These are phyloP conservation scores for Fusarium sambucinum DNA, from an alignment of 2,329 filamentous ascomycete genomes.

Conservation along the genomic window DNA sequence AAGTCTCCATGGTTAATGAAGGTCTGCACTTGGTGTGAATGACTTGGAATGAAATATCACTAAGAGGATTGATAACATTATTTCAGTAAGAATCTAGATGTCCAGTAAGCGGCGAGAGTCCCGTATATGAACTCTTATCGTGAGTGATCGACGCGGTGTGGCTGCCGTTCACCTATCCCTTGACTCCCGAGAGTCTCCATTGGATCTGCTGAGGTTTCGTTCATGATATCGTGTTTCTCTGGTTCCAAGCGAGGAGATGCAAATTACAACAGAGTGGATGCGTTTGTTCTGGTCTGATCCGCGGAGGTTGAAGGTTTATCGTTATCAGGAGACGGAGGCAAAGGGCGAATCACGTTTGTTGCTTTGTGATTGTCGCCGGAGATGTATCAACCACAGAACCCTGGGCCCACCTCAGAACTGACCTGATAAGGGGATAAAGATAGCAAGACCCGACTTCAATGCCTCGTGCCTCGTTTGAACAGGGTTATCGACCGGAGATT, in stretches of 20 bases:
- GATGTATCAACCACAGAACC: constrained; percentile 41
- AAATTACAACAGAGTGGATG: constrained; percentile 42
- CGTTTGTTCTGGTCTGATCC: constrained; percentile 35
- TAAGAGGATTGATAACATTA: constrained; percentile 4
- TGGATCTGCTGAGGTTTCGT: constrained; percentile 27
- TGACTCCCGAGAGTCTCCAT: constrained; percentile 12
- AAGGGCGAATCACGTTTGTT: constrained; percentile 45
- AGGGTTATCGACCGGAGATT: constrained; percentile 17
- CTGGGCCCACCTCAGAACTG: constrained; percentile 34
- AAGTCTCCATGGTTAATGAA: constrained; percentile 37
- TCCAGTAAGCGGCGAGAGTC: constrained; percentile 10
- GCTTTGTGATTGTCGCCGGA: constrained; percentile 43
- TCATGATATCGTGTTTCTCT: constrained; percentile 37
- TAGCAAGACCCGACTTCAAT: constrained; percentile 18
- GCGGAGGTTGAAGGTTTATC: constrained; percentile 42
- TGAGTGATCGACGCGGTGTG: constrained; percentile 25
- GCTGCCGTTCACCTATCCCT: constrained; percentile 22
- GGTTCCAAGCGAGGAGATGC: constrained; percentile 50
- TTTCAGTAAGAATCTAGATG: background rate
- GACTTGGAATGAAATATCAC: constrained; percentile 10
- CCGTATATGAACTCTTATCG: constrained; percentile 31
- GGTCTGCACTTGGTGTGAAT: constrained; percentile 2
- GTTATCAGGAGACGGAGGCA: constrained; percentile 37
- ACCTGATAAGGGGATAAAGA: constrained; percentile 38
- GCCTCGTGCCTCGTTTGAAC: constrained; percentile 12